Conservation (phyloP, 805 yeast species). For the Myxozyma kluyveri region DNA sequence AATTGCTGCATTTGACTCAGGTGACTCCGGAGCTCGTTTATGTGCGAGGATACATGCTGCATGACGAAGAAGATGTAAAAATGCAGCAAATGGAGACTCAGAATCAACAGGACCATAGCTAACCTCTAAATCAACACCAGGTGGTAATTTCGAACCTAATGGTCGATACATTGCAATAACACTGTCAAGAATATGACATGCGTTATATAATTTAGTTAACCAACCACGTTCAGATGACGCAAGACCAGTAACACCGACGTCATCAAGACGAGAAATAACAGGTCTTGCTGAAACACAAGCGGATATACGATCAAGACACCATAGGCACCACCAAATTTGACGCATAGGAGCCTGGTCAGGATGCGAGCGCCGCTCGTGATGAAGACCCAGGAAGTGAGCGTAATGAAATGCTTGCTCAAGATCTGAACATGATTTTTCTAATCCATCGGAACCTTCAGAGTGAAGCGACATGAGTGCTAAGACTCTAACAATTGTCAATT, state of each 20-base stretch:
- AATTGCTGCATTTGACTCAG: constrained; percentile 23
- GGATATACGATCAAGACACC: constrained; percentile 43
- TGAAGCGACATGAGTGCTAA: constrained; percentile 42
- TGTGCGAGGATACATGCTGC: constrained; percentile 38
- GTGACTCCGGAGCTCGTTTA: constrained; percentile 34
- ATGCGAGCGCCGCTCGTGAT: constrained; percentile 40
- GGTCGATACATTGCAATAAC: constrained; percentile 44
- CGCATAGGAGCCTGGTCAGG: constrained; percentile 36
- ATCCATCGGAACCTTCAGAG: constrained; percentile 43
- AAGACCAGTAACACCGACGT: constrained; percentile 41
- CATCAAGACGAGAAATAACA: constrained; percentile 41
- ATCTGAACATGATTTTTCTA: constrained; percentile 42
- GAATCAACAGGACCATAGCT: constrained; percentile 32
- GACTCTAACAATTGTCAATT: constrained; percentile 40
- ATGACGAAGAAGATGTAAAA: constrained; percentile 36
- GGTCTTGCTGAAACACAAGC: constrained; percentile 44
- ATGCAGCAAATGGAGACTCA: constrained; percentile 32
- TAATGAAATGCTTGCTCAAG: constrained; percentile 42
- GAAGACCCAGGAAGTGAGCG: constrained; percentile 43
- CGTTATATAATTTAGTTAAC: constrained; percentile 38
- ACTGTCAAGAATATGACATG: constrained; percentile 39
- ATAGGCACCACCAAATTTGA: constrained; percentile 43
- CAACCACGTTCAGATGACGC: constrained; percentile 33
- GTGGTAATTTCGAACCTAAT: constrained; percentile 29
- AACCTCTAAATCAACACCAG: constrained; percentile 32